phyloP scores from a whole-genome alignment of 192 early-diverging fungal species.

The Backusella macrospora region DNA sequence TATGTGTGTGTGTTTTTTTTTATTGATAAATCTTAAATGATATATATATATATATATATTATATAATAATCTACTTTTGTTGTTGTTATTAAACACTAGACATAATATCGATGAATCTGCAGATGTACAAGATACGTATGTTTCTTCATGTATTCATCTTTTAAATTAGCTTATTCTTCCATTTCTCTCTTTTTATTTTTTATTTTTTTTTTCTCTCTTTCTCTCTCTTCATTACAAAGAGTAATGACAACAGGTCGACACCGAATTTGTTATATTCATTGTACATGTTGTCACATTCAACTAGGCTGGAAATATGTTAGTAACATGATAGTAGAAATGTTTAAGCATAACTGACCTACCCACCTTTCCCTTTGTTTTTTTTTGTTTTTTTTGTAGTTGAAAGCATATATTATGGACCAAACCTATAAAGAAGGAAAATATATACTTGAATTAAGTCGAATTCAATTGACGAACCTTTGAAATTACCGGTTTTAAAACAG shows the following conservation, averaged over 20 bases:
- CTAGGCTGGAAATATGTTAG: constrained; percentile 10
- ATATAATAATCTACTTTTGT: background rate
- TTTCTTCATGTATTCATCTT: background rate
- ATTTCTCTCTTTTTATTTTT: background rate
- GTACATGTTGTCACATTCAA: background rate
- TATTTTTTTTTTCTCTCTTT: background rate
- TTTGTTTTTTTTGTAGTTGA: background rate
- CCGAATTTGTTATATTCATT: constrained; percentile 1
- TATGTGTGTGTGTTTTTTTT: too few relatives aligned
- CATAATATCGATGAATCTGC: background rate
- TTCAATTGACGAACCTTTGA: background rate
- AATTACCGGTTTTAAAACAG: background rate
- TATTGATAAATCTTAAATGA: too few relatives aligned
- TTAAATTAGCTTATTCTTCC: background rate
- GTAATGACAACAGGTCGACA: constrained; percentile 1
- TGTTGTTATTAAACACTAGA: background rate
- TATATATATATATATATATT: background rate
- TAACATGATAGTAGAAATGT: background rate
- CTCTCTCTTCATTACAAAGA: background rate
- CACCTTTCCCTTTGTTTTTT: too few relatives aligned
- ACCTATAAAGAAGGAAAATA: constrained; percentile 10
- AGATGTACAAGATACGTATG: background rate
- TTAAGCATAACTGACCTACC: too few relatives aligned
- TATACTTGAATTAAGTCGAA: constrained; percentile 3
- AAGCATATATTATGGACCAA: background rate